Conservation (phyloP, 139 green algal species). For the Pseudopediastrum boryanum region DNA sequence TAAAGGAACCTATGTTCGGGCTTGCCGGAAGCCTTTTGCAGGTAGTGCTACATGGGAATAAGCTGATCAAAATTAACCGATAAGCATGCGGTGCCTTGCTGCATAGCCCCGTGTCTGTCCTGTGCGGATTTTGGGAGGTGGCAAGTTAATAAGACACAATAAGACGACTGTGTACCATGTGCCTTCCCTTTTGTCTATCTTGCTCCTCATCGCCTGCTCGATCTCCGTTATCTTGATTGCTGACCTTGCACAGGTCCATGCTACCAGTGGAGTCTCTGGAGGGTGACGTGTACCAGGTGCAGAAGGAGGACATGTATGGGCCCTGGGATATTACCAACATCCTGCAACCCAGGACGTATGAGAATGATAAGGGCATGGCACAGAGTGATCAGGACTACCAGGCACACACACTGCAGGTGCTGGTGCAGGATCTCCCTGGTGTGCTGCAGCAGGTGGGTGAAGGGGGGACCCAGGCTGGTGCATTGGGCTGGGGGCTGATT, state of each 20-base stretch:
- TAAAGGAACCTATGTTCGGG: too few species aligned
- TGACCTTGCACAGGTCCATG: not conserved
- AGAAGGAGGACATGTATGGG: conserved; percentile 45
- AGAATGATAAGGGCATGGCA: conserved; percentile 14
- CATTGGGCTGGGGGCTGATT: too few species aligned
- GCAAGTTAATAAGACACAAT: too few species aligned
- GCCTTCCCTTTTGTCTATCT: too few species aligned
- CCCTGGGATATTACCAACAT: conserved; percentile 74
- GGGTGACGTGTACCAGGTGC: conserved; percentile 72
- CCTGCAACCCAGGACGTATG: conserved; percentile 60
- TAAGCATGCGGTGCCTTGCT: too few species aligned
- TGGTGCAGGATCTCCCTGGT: conserved; percentile 89
- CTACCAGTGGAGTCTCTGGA: conserved; percentile 8
- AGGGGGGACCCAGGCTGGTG: too few species aligned
- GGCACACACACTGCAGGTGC: conserved; percentile 87
- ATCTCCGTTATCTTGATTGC: not conserved
- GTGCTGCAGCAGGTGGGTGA: conserved; percentile 95
- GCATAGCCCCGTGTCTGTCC: too few species aligned
- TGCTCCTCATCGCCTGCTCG: not conserved
- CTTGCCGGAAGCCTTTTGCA: too few species aligned
- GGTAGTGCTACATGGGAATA: too few species aligned
- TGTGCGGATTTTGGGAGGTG: too few species aligned
- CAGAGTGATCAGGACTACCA: conserved; percentile 44
- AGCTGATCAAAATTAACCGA: too few species aligned
- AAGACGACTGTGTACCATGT: too few species aligned